These are phyloP conservation scores for Colletotrichum echinochloae DNA, from an alignment of 2,329 filamentous ascomycete genomes.

Conservation along the genomic window DNA sequence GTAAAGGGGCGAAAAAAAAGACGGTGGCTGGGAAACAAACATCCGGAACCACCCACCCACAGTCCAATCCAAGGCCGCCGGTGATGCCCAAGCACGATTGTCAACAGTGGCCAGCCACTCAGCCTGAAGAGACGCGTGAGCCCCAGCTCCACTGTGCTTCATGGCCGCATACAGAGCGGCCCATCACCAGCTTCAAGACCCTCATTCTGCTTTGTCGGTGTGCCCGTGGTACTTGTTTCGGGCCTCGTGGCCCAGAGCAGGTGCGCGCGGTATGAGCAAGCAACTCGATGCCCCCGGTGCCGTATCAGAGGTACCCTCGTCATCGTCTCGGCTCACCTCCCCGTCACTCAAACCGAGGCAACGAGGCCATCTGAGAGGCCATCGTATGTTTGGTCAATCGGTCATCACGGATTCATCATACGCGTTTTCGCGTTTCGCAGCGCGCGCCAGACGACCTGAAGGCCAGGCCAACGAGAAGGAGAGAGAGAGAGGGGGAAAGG, in stretches of 20 bases:
- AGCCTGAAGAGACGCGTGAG: conserved; percentile 37
- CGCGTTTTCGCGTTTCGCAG: conserved; percentile 35
- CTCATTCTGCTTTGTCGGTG: conserved; percentile 28
- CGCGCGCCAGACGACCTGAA: conserved; percentile 33
- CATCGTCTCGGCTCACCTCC: conserved; percentile 1
- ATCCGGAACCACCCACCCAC: conserved; percentile 23
- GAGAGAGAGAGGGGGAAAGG: no score
- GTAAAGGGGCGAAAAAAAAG: conserved; percentile 19
- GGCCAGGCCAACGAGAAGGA: conserved; percentile 4
- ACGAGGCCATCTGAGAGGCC: conserved; percentile 16
- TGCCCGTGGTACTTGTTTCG: conserved; percentile 36
- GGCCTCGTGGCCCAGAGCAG: conserved; percentile 7
- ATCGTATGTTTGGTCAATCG: conserved; percentile 3
- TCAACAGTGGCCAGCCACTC: conserved; percentile 39
- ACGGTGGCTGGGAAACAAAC: conserved; percentile 39
- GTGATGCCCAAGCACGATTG: conserved; percentile 39
- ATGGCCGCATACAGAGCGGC: conserved; percentile 45
- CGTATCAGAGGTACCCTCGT: conserved; percentile 7
- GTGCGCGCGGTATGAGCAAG: conserved; percentile 11
- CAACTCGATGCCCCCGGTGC: conserved; percentile 6
- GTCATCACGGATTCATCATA: conserved; percentile 19
- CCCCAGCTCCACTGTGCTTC: conserved; percentile 45
- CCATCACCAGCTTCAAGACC: conserved; percentile 38
- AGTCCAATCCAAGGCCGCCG: conserved; percentile 31
- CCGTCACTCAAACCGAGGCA: neutral